Conservation (phyloP, 176 grass and related monocot genomes). For the Leersia perrieri region DNA sequence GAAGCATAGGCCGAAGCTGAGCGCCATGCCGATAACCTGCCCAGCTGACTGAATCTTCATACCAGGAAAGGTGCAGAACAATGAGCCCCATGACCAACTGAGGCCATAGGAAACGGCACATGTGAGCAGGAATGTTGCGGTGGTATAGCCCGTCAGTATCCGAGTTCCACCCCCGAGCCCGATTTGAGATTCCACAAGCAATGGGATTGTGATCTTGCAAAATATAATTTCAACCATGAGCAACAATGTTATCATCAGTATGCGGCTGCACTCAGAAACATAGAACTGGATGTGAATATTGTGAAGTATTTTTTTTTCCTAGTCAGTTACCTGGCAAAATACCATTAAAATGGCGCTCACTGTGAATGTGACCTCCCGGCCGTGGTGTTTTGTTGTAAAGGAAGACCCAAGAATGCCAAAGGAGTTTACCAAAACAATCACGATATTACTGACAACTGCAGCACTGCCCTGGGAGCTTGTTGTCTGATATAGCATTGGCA, state of each 20-base stretch:
- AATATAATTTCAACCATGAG: background rate
- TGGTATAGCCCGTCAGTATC: conserved; percentile 27
- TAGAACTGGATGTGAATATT: background rate
- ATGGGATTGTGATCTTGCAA: conserved; percentile 39
- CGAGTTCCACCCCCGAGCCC: conserved; percentile 32
- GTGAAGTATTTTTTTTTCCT: background rate
- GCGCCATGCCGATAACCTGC: conserved; percentile 3
- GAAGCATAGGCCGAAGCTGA: conserved; percentile 33
- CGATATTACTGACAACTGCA: conserved; percentile 20
- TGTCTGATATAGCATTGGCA: conserved; percentile 40
- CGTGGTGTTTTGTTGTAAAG: conserved; percentile 25
- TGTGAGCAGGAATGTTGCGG: conserved; percentile 30
- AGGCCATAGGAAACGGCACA: conserved; percentile 39
- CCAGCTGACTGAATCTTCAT: conserved; percentile 28
- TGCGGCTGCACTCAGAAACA: background rate
- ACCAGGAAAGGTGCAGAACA: conserved; percentile 23
- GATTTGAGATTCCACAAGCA: conserved; percentile 25
- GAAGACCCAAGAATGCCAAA: conserved; percentile 43
- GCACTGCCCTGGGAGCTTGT: conserved; percentile 28
- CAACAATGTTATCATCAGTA: background rate
- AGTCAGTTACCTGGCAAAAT: conserved; percentile 45
- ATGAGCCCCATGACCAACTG: conserved; percentile 56
- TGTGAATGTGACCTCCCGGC: conserved; percentile 19
- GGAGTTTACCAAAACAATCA: conserved; percentile 39
- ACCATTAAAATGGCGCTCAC: conserved; percentile 29